A percentile compares a stretch with the other conserved stretches of the same genome.
Conservation (phyloP, 2,329 filamentous ascomycete species). For the Aspergillus udagawae region DNA sequence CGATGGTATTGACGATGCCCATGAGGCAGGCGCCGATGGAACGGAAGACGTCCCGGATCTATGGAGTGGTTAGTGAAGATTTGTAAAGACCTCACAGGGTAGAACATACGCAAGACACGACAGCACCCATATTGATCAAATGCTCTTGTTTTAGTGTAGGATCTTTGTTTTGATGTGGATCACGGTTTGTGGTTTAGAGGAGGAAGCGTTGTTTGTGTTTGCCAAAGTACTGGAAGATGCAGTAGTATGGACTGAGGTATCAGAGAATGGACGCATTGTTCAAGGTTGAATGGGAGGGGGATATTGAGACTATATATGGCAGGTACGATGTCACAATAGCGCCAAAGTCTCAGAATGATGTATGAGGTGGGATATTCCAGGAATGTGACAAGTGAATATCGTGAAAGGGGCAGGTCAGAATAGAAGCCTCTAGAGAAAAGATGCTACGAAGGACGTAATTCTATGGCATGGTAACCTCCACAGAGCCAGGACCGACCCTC, state of each 20-base stretch:
- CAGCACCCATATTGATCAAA: conserved; percentile 67
- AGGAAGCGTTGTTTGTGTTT: background rate
- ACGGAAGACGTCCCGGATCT: conserved; percentile 58
- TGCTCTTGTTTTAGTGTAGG: conserved; percentile 6
- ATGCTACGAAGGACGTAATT: background rate
- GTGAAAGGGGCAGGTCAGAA: background rate
- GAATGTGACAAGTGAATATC: background rate
- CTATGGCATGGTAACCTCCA: background rate
- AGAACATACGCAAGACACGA: conserved; percentile 73
- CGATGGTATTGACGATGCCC: conserved; percentile 65
- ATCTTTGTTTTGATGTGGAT: conserved; percentile 5
- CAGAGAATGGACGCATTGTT: conserved; percentile 28
- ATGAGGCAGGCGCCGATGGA: conserved; percentile 65
- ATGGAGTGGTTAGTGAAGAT: conserved; percentile 3
- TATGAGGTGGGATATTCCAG: background rate
- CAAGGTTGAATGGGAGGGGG: background rate
- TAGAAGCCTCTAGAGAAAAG: background rate
- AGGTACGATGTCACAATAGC: background rate
- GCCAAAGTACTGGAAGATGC: conserved; percentile 26
- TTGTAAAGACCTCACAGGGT: background rate
- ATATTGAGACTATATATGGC: conserved; percentile 7
- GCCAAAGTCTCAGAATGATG: background rate
- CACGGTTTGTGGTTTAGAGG: conserved; percentile 14
- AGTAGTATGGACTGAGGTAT: conserved; percentile 24
- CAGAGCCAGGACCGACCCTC: background rate